A percentile compares a stretch with the other conserved stretches of the same genome.
phyloP scores from a whole-genome alignment of 1,139 yeast species.

The Geotrichum bryndzae region DNA sequence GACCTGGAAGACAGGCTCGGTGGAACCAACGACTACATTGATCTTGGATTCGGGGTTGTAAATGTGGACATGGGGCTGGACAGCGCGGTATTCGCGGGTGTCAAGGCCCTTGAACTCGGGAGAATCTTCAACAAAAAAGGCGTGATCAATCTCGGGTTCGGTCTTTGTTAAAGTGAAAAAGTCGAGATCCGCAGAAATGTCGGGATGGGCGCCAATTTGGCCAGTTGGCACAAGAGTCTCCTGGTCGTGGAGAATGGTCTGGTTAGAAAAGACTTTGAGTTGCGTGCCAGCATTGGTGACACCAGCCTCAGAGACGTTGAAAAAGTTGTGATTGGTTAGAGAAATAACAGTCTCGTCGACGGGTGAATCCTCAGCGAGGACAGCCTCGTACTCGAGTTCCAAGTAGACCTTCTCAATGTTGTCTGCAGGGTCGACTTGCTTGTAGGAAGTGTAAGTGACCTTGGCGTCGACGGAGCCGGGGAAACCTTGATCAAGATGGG shows the following conservation, averaged over 20 bases:
- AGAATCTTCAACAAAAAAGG: constrained; percentile 44
- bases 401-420: constrained; percentile 32
- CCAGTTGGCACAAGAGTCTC: constrained; percentile 51
- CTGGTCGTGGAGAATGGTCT: constrained; percentile 36
- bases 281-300: constrained; percentile 31
- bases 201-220: constrained; percentile 33
- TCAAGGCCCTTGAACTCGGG: constrained; percentile 33
- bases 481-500: constrained; percentile 47
- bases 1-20: constrained; percentile 66
- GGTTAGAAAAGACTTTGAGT: constrained; percentile 32
- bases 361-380: constrained; percentile 38
- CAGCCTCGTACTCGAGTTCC: constrained; percentile 47
- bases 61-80: constrained; percentile 43
- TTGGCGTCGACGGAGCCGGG: constrained; percentile 47
- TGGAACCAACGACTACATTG: constrained; percentile 44
- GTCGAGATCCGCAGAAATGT: constrained; percentile 25
- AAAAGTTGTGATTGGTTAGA: constrained; percentile 61
- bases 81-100: constrained; percentile 38
- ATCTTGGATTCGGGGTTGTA: constrained; percentile 44
- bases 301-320: constrained; percentile 40
- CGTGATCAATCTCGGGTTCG: constrained; percentile 45
- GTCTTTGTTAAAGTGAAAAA: constrained; percentile 31
- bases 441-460: constrained; percentile 42
- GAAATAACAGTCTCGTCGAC: constrained; percentile 48
- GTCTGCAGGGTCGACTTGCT: constrained; percentile 22